Base-by-base conservation (phyloP, 495 filamentous ascomycete species). In the Aspergillus taichungensis region DNA sequence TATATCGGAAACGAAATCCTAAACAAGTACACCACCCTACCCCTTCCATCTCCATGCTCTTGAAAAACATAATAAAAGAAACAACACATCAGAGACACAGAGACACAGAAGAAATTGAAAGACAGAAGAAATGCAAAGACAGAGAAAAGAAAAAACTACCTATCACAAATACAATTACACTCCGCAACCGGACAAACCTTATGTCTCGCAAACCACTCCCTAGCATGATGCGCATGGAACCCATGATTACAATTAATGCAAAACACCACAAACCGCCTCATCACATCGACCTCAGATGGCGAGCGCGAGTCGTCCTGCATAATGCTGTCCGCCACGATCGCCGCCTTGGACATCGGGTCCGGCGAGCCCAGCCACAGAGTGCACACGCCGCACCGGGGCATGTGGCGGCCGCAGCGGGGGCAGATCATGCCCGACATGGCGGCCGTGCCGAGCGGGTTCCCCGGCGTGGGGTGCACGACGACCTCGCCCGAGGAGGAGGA, bases 241-340 rank as follows among this genome's bases (percentile, higher is more conserved):
- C 87, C 88, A 68, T 98, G 92, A 55, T 86, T 84, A 60, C 92
- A 98, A 46, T 76, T 76, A 33, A 89, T 78, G 54, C 92, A 98
- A 56, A 95, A 94, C 0, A 80, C 83, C 37, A 90, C 75, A 42
- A 79, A 74, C 29, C 69, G 61, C 34, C 62, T 60, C 68, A 76
- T 68, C 8, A 69, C 29, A 11, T 73, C 71, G 7, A 50, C 50
- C 34, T 65, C 60, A 0, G 49, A 57, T 3, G 53, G 52, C 30
- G 57, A 61, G 18, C 55, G 58, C 13, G 57, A 18, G 28, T 54
- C 61, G 51, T 34, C 67, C 58, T 6, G 70, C 72, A 30, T 72
- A 4, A 24, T 24, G 18, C 18, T 24, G 18, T 24, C 67, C 30
- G 80, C 77, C 8, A 66, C 67, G 10, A 73, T 68, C 13, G 69